Evolutionary conservation across 768 basidiomycete species (phyloP).

Genomic region (Arthromyces matolae): DNA sequence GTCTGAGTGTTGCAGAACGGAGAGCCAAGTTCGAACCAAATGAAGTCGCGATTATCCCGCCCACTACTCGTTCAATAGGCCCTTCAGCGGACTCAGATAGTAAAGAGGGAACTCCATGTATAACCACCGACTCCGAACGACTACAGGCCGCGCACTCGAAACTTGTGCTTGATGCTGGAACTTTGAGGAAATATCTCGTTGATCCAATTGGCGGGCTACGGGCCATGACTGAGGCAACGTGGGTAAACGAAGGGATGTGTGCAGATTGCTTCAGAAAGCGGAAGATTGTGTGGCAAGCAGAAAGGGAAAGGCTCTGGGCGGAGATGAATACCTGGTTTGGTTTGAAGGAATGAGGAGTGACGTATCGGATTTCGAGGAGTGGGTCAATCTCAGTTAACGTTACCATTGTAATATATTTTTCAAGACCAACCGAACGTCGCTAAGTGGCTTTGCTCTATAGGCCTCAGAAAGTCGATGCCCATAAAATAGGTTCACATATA

Average conservation of each 20-base stretch:
- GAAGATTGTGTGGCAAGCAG: slow-evolving; percentile 5
- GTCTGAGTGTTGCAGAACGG: not conserved
- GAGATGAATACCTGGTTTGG: slow-evolving; percentile 13
- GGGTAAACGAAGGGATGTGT: slow-evolving; percentile 12
- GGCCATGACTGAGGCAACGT: slow-evolving; percentile 10
- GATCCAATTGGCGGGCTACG: slow-evolving; percentile 13
- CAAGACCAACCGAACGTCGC: no score
- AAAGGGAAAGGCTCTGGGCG: slow-evolving; percentile 11
- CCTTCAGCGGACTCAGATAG: not conserved
- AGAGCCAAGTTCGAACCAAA: not conserved
- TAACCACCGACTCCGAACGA: not conserved
- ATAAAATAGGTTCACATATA: no score
- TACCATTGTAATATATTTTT: no score
- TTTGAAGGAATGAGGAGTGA: not conserved
- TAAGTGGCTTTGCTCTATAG: no score
- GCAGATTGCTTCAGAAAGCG: slow-evolving; percentile 5
- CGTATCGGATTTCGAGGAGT: not conserved
- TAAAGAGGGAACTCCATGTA: not conserved
- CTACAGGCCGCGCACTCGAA: slow-evolving; percentile 1
- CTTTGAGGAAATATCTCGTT: slow-evolving; percentile 1
- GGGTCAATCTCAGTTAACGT: no score
- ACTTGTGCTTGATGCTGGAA: slow-evolving; percentile 10
- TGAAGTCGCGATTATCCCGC: no score
- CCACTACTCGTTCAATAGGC: no score
- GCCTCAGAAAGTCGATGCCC: no score